These are phyloP conservation scores for Septoria linicola DNA, from an alignment of 2,329 filamentous ascomycete genomes.

Conservation along the genomic window DNA sequence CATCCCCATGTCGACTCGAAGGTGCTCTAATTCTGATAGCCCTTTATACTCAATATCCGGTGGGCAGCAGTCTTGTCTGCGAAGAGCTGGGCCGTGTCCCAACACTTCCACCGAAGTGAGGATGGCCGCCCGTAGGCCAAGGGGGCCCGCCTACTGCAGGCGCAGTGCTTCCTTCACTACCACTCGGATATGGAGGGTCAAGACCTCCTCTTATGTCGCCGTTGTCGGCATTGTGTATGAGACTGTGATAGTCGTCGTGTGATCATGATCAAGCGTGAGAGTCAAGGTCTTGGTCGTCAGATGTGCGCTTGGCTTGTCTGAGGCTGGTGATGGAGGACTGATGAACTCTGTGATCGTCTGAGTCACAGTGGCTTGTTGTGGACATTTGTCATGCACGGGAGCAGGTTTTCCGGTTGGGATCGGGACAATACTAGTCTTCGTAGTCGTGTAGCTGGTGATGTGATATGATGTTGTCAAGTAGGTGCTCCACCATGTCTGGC, in stretches of 20 bases:
- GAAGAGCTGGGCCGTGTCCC: too few relatives aligned
- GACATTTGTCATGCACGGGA: constrained; percentile 3
- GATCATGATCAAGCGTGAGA: constrained; percentile 12
- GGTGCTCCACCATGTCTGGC: constrained; percentile 16
- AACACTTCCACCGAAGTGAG: too few relatives aligned
- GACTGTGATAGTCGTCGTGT: constrained; percentile 12
- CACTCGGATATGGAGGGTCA: too few relatives aligned
- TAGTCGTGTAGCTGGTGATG: constrained; percentile 11
- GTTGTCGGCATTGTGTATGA: constrained; percentile 9
- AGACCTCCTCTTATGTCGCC: too few relatives aligned
- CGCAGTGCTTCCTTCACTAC: too few relatives aligned
- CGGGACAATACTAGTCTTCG: neutral
- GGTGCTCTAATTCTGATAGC: too few relatives aligned
- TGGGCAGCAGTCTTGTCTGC: too few relatives aligned
- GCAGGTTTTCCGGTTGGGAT: neutral
- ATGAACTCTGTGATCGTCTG: constrained; percentile 3
- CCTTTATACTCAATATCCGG: too few relatives aligned
- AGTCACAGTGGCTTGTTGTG: constrained; percentile 11
- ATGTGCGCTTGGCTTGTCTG: neutral
- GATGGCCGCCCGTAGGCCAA: too few relatives aligned
- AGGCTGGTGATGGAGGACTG: neutral
- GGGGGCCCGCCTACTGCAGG: too few relatives aligned
- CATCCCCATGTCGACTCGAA: too few relatives aligned
- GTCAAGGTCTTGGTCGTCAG: constrained; percentile 15
- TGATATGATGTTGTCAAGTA: constrained; percentile 8